phyloP scores from a whole-genome alignment of 768 basidiomycete genomes.

The Hortiboletus flavorubellus region DNA sequence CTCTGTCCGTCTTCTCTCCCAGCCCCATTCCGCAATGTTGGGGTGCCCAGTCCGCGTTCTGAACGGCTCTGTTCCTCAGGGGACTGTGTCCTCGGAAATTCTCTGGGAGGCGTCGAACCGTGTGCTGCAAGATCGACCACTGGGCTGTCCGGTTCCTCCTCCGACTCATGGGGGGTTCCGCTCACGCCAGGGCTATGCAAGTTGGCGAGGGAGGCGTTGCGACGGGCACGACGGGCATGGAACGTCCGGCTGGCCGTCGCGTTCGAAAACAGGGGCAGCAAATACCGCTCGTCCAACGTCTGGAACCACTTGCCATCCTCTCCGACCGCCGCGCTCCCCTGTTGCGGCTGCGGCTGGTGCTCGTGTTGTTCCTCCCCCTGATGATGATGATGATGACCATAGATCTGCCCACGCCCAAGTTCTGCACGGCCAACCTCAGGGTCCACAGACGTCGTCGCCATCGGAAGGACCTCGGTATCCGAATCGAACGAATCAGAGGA shows the following conservation, averaged over 20 bases:
- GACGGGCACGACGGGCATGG: constrained; percentile 70
- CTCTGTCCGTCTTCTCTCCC: constrained; percentile 26
- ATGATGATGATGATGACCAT: neutral
- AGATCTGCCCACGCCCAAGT: neutral
- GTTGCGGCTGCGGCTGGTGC: no score
- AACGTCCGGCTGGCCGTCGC: constrained; percentile 85
- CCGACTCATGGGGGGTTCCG: constrained; percentile 36
- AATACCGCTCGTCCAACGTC: constrained; percentile 88
- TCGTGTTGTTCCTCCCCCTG: constrained; percentile 1
- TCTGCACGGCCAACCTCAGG: constrained; percentile 10
- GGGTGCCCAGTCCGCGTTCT: constrained; percentile 64
- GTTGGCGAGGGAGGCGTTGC: constrained; percentile 34
- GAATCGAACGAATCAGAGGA: constrained; percentile 80
- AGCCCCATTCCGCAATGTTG: constrained; percentile 52
- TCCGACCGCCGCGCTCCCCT: constrained; percentile 22
- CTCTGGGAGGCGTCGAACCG: constrained; percentile 7
- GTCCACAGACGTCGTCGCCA: constrained; percentile 52
- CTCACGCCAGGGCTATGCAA: constrained; percentile 20
- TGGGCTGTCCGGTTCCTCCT: constrained; percentile 40
- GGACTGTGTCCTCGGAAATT: constrained; percentile 22
- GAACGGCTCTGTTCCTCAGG: constrained; percentile 50
- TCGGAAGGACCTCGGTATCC: constrained; percentile 74
- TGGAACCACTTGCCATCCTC: constrained; percentile 97
- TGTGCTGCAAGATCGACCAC: constrained; percentile 43
- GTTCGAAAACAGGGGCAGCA: constrained; percentile 90